Percentiles rank a stretch among this genome's conserved stretches.
phyloP scores from a whole-genome alignment of 1,284 basidiomycete genomes.

The Anthracocystis panici-leucophaei region DNA sequence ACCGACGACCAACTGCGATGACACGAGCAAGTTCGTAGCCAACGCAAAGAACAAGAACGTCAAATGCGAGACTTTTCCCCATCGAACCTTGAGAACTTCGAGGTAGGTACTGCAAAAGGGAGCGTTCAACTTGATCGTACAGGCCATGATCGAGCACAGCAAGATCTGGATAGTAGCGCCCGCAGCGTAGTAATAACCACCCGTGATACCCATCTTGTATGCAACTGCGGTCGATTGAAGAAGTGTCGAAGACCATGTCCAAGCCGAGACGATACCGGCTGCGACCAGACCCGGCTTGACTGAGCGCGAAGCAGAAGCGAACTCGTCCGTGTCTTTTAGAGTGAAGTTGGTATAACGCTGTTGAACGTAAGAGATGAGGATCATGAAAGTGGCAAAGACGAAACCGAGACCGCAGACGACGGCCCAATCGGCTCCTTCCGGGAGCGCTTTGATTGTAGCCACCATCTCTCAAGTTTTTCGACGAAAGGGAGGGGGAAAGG shows the following conservation, averaged over 20 bases:
- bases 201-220: conserved; percentile 28
- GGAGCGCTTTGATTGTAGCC: conserved; percentile 51
- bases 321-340: conserved; percentile 64
- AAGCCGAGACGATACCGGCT: conserved; percentile 80
- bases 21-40: conserved; percentile 75
- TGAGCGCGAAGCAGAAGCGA: conserved; percentile 62
- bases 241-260: conserved; percentile 73
- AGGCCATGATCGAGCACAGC: conserved; percentile 73
- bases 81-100: conserved; percentile 78
- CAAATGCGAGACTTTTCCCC: conserved; percentile 80
- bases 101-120: conserved; percentile 76
- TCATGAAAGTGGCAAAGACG: conserved; percentile 62
- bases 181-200: conserved; percentile 56
- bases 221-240: conserved; percentile 76
- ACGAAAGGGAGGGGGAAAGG: not conserved
- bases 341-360: conserved; percentile 58
- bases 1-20: conserved; percentile 65
- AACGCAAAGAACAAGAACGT: conserved; percentile 83
- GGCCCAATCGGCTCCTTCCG: conserved; percentile 64
- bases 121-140: conserved; percentile 76
- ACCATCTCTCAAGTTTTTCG: conserved; percentile 12
- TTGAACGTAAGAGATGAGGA: conserved; percentile 61
- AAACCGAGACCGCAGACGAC: conserved; percentile 65
- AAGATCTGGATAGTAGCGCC: conserved; percentile 77
- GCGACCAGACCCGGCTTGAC: conserved; percentile 88